Percentiles rank a stretch among this genome's conserved stretches.
phyloP scores from a whole-genome alignment of 2,329 filamentous ascomycete species.

The Cercospora sp. region DNA sequence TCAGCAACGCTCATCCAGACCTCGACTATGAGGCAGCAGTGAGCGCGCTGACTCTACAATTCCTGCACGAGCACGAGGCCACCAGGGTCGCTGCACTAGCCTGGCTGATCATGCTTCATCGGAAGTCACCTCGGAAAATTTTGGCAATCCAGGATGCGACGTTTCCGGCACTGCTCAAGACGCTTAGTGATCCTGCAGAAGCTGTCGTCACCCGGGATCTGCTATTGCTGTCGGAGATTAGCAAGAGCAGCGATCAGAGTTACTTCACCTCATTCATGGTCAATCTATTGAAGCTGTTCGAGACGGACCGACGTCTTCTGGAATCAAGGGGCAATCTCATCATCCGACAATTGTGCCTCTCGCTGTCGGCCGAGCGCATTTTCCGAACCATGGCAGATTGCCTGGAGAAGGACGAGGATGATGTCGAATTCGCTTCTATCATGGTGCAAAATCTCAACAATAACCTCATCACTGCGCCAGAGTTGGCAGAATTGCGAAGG shows the following conservation, averaged over 20 bases:
- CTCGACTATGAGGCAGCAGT: slow-evolving; percentile 89
- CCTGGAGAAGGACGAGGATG: slow-evolving; percentile 89
- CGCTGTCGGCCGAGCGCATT: slow-evolving; percentile 88
- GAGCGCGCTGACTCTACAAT: slow-evolving; percentile 86
- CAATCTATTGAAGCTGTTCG: slow-evolving; percentile 90
- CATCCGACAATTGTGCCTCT: slow-evolving; percentile 90
- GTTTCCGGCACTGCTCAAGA: slow-evolving; percentile 93
- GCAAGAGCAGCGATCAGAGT: slow-evolving; percentile 91
- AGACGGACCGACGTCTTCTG: slow-evolving; percentile 84
- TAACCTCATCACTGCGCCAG: slow-evolving; percentile 95
- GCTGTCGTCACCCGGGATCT: slow-evolving; percentile 94
- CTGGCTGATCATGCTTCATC: slow-evolving; percentile 97
- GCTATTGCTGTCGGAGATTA: slow-evolving; percentile 92
- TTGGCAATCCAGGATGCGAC: slow-evolving; percentile 96
- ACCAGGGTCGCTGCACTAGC: slow-evolving; percentile 90
- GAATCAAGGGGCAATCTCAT: slow-evolving; percentile 95
- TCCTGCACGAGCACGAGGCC: slow-evolving; percentile 94
- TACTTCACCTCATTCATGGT: slow-evolving; percentile 99
- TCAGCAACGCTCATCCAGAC: slow-evolving; percentile 16
- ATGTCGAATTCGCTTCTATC: slow-evolving; percentile 97
- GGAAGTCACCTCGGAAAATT: slow-evolving; percentile 84
- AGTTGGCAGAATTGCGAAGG: slow-evolving; percentile 87
- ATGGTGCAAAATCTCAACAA: slow-evolving; percentile 99
- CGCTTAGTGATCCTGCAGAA: slow-evolving; percentile 90
- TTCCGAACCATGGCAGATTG: slow-evolving; percentile 95